Percentiles rank a stretch among this genome's conserved stretches.
These are phyloP conservation scores for Limnomonas spitsbergensis DNA, from an alignment of 139 green algal species.

Conservation along the genomic window DNA sequence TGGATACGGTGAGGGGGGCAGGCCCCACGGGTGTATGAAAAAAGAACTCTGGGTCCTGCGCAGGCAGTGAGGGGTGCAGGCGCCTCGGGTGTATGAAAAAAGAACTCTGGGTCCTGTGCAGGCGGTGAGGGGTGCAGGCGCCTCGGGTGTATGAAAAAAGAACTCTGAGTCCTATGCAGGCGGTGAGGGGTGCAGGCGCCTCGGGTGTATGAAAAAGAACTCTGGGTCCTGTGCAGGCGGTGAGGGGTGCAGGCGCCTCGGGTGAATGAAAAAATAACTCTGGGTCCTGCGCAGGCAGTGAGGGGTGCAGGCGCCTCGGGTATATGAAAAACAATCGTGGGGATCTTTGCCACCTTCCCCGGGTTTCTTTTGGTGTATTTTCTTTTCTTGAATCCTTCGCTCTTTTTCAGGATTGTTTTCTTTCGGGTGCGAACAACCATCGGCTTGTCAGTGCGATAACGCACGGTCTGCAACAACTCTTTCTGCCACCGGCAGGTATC, in stretches of 20 bases:
- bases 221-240: background rate
- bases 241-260: background rate
- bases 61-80: background rate
- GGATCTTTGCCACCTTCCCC: too few species aligned
- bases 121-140: background rate
- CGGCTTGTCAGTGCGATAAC: too few species aligned
- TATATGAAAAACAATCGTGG: too few species aligned
- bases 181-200: background rate
- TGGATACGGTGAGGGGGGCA: constrained; percentile 14
- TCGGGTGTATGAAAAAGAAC: background rate
- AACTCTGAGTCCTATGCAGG: background rate
- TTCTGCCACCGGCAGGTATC: too few species aligned
- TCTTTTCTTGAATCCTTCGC: too few species aligned
- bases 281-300: background rate
- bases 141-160: background rate
- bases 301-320: too few species aligned
- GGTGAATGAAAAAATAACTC: background rate
- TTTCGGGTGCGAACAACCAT: too few species aligned
- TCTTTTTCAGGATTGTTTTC: too few species aligned
- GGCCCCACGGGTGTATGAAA: background rate
- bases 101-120: background rate
- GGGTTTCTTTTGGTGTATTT: too few species aligned
- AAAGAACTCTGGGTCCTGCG: background rate
- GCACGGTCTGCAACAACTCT: too few species aligned
- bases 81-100: background rate